A percentile compares a stretch with the other conserved stretches of the same genome.
Conservation (phyloP, 176 grass and related monocot genomes). For the barley (Hordeum vulgare) region DNA sequence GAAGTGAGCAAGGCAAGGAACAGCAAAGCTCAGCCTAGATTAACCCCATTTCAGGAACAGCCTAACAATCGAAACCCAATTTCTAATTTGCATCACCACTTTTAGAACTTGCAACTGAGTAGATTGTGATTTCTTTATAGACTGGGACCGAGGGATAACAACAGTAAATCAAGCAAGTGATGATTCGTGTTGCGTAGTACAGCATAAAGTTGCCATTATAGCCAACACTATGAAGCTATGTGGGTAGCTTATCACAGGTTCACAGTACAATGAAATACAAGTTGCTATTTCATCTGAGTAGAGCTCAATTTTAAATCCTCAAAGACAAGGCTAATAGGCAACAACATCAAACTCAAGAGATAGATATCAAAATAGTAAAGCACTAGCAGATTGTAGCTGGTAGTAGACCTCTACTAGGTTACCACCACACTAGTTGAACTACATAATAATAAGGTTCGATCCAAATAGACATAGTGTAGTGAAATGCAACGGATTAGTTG, state of each 20-base stretch:
- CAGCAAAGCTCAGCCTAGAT: neutral
- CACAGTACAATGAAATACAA: neutral
- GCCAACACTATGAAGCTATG: neutral
- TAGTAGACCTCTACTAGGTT: neutral
- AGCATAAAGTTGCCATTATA: neutral
- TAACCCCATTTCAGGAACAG: neutral
- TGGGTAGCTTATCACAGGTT: neutral
- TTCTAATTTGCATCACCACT: neutral
- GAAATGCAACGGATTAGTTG: neutral
- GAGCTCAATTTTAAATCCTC: neutral
- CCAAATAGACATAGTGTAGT: neutral
- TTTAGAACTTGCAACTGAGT: neutral
- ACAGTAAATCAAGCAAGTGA: neutral
- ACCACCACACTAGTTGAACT: neutral
- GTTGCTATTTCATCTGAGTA: neutral
- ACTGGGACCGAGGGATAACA: neutral
- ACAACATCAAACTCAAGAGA: neutral
- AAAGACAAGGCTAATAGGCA: neutral
- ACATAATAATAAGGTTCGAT: neutral
- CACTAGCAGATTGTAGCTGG: neutral
- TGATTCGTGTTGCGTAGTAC: neutral
- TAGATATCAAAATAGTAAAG: neutral
- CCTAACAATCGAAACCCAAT: neutral
- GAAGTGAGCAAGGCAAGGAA: neutral
- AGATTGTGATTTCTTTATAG: neutral